phyloP scores from a whole-genome alignment of 257 asterid species.

The Misopates orontium region DNA sequence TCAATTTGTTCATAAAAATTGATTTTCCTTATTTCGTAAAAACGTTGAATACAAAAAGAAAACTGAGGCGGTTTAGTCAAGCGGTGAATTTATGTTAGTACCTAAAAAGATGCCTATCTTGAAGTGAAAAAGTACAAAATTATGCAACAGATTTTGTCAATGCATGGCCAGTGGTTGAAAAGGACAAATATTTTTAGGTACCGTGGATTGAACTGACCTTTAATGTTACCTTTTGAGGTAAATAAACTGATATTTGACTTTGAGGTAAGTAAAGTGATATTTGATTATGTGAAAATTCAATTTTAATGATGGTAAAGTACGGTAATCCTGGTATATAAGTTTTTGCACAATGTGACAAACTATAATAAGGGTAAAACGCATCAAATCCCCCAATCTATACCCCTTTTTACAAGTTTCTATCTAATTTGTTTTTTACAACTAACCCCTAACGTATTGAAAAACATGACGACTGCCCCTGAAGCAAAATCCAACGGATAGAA shows the following conservation, averaged over 20 bases:
- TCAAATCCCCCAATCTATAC: not conserved
- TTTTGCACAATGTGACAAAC: not conserved
- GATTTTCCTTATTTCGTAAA: not conserved
- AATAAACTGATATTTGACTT: not conserved
- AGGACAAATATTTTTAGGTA: not conserved
- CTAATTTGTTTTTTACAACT: no score
- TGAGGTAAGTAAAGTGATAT: not conserved
- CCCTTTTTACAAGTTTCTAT: no score
- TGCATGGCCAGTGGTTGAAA: not conserved
- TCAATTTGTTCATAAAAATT: no score
- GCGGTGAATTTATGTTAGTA: not conserved
- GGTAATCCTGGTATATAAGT: not conserved
- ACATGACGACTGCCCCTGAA: no score
- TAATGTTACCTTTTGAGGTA: no score
- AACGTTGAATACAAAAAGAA: not conserved
- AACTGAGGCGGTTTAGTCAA: not conserved
- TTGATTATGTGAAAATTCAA: not conserved
- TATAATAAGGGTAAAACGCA: no score
- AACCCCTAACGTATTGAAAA: no score
- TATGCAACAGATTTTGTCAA: slow-evolving; percentile 7
- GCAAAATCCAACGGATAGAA: no score
- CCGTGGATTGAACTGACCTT: not conserved
- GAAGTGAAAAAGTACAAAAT: not conserved
- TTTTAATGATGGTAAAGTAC: not conserved
- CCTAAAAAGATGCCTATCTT: slow-evolving; percentile 1